phyloP scores from a whole-genome alignment of 2,329 filamentous ascomycete genomes.

The Dryadomyces quercivorus region DNA sequence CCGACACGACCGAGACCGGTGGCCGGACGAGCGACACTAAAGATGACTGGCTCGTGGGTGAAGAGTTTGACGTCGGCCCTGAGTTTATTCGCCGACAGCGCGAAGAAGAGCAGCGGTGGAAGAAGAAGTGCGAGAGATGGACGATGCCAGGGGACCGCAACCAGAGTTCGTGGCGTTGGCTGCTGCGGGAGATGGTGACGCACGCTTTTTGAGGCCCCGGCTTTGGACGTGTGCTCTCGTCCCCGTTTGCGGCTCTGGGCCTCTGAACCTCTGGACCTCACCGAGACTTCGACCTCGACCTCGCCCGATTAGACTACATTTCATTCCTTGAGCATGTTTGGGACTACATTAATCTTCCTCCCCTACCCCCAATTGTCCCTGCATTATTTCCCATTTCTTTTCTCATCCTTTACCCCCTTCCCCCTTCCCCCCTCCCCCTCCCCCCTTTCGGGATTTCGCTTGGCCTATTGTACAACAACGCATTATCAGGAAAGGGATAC shows the following conservation, averaged over 20 bases:
- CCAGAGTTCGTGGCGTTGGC: conserved; percentile 64
- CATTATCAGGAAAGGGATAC: neutral
- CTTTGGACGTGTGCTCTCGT: neutral
- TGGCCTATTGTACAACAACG: conserved; percentile 1
- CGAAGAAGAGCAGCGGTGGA: conserved; percentile 87
- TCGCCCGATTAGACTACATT: neutral
- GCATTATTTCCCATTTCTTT: no score
- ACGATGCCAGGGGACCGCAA: conserved; percentile 46
- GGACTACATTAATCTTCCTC: neutral
- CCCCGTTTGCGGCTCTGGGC: neutral
- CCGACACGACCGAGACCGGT: conserved; percentile 34
- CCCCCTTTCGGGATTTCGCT: neutral
- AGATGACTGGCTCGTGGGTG: conserved; percentile 77
- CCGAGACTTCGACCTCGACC: no score
- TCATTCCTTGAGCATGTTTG: neutral
- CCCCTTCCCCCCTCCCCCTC: neutral
- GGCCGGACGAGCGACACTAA: conserved; percentile 48
- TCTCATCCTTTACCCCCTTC: neutral
- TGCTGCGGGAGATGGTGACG: conserved; percentile 47
- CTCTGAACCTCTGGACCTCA: no score
- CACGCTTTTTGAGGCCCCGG: conserved; percentile 7
- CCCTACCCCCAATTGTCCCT: neutral
- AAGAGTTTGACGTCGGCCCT: conserved; percentile 95
- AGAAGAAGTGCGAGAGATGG: conserved; percentile 80
- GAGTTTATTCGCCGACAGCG: conserved; percentile 83